Base-by-base conservation (phyloP, 352 stramenopile genomes). In the Globisporangium cylindrosporum region DNA sequence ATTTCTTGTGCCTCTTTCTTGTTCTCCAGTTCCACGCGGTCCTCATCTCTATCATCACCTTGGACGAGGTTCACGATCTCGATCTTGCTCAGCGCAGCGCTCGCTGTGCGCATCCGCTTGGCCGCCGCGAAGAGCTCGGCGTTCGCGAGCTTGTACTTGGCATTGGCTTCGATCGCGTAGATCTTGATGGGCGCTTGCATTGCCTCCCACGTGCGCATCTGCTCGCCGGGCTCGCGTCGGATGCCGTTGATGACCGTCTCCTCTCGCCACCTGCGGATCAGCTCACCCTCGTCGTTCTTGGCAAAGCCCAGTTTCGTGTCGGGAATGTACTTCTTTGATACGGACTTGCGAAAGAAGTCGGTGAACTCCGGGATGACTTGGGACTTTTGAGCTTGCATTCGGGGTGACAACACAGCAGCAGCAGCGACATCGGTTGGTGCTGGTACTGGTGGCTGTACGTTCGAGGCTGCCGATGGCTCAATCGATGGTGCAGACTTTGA, bases 231-330 rank as follows among this genome's bases (percentile, higher is more conserved):
- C 3, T 32, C n/a, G 20, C 81, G 78, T 15, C 70, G 70, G 12
- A 79, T 71, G 6, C 81, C 81, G 53, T 89, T 81, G 41, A 73
- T 75, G 5, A 76, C 41, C 0, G 82, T 84, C 27, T 91, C 70
- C 29, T 91, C 78, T 25, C 73, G 51, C 84, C 84, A 95, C n/a
- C 80, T 73, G 5, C 87, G 87, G 15, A 92, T 73, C 0, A 95
- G 69, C 32, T 91, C 82, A 0, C 79, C 75, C 1, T 76, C 67
- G 0, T 59, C 58, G 54, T 90, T 84, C 32, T 78, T 69, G n/a
- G 79, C 76, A 43, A 91, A 94, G 0, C 87, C 87, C 1, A 93
- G 68, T 14, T 78, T 71, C 9, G 67, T 71, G 48, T 94, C 87
- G 0, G 86, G 80, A 1, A 59, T 55, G 59, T 86, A 90, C 4